Evolutionary conservation across 2,329 filamentous ascomycete genomes (phyloP).

Genomic region (Aaosphaeria pasadenensis): DNA sequence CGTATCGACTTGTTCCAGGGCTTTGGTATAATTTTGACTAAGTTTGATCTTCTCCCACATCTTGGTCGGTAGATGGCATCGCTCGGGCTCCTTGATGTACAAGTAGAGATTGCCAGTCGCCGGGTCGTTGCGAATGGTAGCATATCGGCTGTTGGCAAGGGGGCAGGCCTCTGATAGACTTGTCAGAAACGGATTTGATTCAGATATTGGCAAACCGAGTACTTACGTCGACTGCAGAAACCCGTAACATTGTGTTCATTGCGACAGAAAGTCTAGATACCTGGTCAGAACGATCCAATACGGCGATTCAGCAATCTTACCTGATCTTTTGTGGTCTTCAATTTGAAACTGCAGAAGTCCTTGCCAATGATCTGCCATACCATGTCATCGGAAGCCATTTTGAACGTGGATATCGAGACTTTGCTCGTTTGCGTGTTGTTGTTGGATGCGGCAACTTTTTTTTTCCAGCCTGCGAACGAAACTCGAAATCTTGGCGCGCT

Average conservation of each 20-base stretch:
- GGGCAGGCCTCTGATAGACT: conserved; percentile 68
- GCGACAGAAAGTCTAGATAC: conserved; percentile 79
- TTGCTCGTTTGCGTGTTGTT: not conserved
- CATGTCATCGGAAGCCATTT: conserved; percentile 4
- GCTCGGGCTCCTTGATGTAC: conserved; percentile 85
- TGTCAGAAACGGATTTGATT: too few relatives aligned
- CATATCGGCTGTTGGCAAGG: conserved; percentile 87
- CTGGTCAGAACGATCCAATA: not conserved
- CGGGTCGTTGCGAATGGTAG: conserved; percentile 81
- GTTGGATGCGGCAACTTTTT: not conserved
- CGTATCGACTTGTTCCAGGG: conserved; percentile 69
- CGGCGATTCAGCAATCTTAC: conserved; percentile 3
- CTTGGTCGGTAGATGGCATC: conserved; percentile 74
- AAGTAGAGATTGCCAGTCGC: conserved; percentile 82
- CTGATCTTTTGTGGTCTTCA: conserved; percentile 58
- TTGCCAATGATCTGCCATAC: conserved; percentile 77
- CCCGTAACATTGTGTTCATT: conserved; percentile 81
- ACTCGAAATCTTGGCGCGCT: conserved; percentile 10
- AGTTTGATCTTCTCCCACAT: conserved; percentile 94
- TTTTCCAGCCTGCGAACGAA: not conserved
- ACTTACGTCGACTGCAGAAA: conserved; percentile 51
- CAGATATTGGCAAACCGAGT: conserved; percentile 42
- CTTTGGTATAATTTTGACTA: conserved; percentile 85
- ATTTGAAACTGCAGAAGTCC: conserved; percentile 91
- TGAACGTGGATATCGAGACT: not conserved